Base-by-base conservation (phyloP, 2,329 filamentous ascomycete species). In the Fonsecaea pedrosoi region DNA sequence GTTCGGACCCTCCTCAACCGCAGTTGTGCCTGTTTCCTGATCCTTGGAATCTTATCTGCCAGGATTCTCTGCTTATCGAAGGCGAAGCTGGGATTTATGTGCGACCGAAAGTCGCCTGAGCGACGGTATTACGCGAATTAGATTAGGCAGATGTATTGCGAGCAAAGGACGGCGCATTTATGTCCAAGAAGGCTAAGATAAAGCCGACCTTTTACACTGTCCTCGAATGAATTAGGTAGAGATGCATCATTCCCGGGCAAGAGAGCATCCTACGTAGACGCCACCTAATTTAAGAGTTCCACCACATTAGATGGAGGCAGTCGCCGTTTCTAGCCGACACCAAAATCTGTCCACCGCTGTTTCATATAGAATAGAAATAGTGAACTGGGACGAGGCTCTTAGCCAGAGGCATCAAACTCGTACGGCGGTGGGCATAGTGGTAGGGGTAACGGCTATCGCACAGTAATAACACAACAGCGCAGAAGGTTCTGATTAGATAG, bases 11-110 rank as follows among this genome's bases (percentile, higher is more conserved):
- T 57, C 54, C 61, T 57, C 53, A 45, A 48, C 61, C 61, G 37
- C n/a, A 57, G 53, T 45, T 64, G 34, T 64, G 61, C 38, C 38
- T 57, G 50, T 64, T 64, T 40, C 61, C 61, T 13, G 61, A 64
- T 58, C 61, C 61, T 57, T 64, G 61, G 61, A 45, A 57, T 64
- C 38, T 64, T 15, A 57, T 64, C 18, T 64, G 61, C 38, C 53
- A 64, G 38, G 61, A 64, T 57, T 45, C 37, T 25, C 61, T 58
- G 61, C 34, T 57, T 18, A 64, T 64, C 30, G 61, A 64, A 64
- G 60, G 60, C 50, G 60, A 62, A 55, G 13, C 30, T 54, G 60
- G 60, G 50, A 62, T 62, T 62, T 56, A 55, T 38, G 60, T 45
- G n/a, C 40, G 40, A 18, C 40, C 40, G 15, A 45, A 45, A 18